Conservation (phyloP, 2,329 filamentous ascomycete species). For the Aureobasidium zeae region DNA sequence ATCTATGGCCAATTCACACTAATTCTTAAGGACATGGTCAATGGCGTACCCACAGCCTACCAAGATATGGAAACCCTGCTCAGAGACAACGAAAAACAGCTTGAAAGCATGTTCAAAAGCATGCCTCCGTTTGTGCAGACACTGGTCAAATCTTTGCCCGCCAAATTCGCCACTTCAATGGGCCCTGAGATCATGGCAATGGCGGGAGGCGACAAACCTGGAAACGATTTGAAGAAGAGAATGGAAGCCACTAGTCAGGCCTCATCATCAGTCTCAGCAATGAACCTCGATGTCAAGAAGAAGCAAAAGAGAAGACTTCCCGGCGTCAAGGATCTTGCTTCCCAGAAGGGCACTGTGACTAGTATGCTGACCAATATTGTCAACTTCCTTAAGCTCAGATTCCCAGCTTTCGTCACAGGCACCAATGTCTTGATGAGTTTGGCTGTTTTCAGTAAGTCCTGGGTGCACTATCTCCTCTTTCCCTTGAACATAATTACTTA, state of each 20-base stretch:
- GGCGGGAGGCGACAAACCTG: conserved; percentile 60
- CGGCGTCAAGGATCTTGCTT: conserved; percentile 68
- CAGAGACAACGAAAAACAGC: conserved; percentile 52
- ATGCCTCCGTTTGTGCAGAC: conserved; percentile 76
- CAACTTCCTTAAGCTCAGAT: conserved; percentile 74
- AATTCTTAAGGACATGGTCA: conserved; percentile 83
- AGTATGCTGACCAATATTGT: conserved; percentile 84
- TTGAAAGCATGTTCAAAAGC: conserved; percentile 54
- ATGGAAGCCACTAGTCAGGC: conserved; percentile 28
- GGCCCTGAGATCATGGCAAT: conserved; percentile 76
- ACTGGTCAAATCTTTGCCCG: conserved; percentile 72
- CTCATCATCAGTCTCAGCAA: neutral
- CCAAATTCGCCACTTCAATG: conserved; percentile 66
- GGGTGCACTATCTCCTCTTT: conserved; percentile 45
- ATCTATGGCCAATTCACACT: conserved; percentile 77
- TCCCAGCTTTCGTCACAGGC: conserved; percentile 75
- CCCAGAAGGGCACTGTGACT: conserved; percentile 77
- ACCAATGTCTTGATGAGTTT: conserved; percentile 88
- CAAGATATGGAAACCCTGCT: conserved; percentile 69
- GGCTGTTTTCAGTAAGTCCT: conserved; percentile 54
- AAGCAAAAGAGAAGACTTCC: conserved; percentile 55
- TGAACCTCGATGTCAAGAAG: neutral
- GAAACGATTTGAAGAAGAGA: conserved; percentile 33
- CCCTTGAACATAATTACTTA: conserved; percentile 35
- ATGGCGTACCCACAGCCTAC: conserved; percentile 88